Conservation (phyloP, 441 rosid species). For the Pelargonium myrrhifolium region DNA sequence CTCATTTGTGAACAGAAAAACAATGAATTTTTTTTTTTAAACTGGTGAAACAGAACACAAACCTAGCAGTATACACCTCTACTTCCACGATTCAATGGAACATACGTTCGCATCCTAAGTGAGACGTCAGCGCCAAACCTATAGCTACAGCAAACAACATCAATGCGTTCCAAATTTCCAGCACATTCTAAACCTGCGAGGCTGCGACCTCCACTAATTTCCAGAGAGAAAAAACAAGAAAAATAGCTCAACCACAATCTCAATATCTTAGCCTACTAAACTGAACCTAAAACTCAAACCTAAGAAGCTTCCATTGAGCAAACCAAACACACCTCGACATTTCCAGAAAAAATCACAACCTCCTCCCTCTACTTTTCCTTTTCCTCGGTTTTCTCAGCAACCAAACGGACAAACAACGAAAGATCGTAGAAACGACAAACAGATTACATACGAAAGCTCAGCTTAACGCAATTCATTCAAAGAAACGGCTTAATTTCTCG, state of each 20-base stretch:
- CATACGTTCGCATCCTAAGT: no score
- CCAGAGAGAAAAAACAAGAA: not conserved
- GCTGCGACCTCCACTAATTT: not conserved
- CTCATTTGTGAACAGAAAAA: not conserved
- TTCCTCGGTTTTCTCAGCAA: slow-evolving; percentile 12
- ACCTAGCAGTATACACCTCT: not conserved
- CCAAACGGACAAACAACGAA: slow-evolving; percentile 11
- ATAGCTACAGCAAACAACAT: not conserved
- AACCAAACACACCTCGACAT: not conserved
- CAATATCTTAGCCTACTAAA: not conserved
- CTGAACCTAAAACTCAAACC: not conserved
- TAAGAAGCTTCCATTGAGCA: not conserved
- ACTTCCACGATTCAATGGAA: not conserved
- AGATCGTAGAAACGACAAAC: not conserved
- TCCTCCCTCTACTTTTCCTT: not conserved
- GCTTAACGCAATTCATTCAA: not conserved
- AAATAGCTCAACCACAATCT: not conserved
- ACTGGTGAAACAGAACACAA: not conserved
- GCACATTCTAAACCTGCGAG: slow-evolving; percentile 1
- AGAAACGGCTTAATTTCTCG: not conserved
- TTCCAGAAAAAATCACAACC: not conserved
- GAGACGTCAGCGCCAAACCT: not conserved
- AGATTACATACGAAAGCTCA: not conserved
- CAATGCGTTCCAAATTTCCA: not conserved
- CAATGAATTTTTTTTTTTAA: not conserved